Percentiles rank a stretch among this genome's conserved stretches.
phyloP scores from a whole-genome alignment of 768 basidiomycete genomes.

The Candolleomyces aberdarensis region DNA sequence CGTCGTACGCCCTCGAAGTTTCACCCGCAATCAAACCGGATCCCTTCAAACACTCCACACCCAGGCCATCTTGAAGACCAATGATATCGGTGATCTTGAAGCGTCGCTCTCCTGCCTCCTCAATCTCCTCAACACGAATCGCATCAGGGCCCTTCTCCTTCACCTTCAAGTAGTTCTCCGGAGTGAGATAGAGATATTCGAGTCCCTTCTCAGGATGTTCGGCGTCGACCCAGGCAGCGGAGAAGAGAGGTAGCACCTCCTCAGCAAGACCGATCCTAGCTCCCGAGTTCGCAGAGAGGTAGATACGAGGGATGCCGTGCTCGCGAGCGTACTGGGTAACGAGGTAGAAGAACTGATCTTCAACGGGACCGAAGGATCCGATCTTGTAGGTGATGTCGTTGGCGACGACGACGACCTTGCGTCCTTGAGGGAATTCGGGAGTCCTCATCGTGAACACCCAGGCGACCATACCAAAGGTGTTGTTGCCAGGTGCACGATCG shows the following conservation, averaged over 20 bases:
- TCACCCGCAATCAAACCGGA: conserved; percentile 99
- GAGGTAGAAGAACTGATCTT: conserved; percentile 96
- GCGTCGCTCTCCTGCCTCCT: conserved; percentile 82
- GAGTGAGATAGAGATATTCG: conserved; percentile 93
- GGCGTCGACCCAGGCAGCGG: conserved; percentile 85
- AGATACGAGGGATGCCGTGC: conserved; percentile 88
- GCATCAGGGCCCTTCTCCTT: conserved; percentile 79
- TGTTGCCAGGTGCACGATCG: conserved; percentile 89
- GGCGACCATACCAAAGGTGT: conserved; percentile 95
- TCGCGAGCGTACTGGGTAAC: conserved; percentile 91
- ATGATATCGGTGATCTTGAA: conserved; percentile 97
- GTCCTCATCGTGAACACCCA: conserved; percentile 94
- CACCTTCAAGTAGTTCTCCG: conserved; percentile 85
- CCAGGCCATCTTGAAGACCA: conserved; percentile 94
- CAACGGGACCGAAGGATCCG: conserved; percentile 93
- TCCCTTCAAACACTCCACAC: conserved; percentile 93
- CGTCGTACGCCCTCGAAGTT: conserved; percentile 97
- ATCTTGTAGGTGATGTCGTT: conserved; percentile 99
- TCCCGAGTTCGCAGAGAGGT: conserved; percentile 98
- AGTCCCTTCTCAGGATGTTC: conserved; percentile 90
- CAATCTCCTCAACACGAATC: conserved; percentile 79
- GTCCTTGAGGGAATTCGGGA: conserved; percentile 89
- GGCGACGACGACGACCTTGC: conserved; percentile 84
- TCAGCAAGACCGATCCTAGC: conserved; percentile 96
- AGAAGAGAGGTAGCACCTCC: conserved; percentile 84